Conservation (phyloP, 2,329 filamentous ascomycete species). For the Fusarium euwallaceae region DNA sequence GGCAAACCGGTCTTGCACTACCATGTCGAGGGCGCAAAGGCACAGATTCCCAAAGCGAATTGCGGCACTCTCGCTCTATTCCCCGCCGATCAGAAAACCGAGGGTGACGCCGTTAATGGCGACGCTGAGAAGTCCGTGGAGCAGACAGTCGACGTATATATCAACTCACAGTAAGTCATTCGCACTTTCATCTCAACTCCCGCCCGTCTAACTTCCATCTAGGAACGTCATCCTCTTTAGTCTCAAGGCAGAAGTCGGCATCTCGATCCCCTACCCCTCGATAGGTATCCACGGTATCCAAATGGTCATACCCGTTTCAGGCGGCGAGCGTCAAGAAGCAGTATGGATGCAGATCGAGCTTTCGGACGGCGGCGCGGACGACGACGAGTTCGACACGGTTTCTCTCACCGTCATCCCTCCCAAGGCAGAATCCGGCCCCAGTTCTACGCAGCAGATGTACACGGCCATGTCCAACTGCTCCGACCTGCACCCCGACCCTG, state of each 20-base stretch:
- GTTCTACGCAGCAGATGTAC: constrained; percentile 64
- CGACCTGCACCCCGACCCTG: constrained; percentile 80
- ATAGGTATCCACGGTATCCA: constrained; percentile 83
- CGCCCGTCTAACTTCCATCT: constrained; percentile 7
- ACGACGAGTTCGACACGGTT: constrained; percentile 75
- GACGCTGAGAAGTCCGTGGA: constrained; percentile 57
- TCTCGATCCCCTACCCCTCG: constrained; percentile 79
- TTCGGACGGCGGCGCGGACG: constrained; percentile 67
- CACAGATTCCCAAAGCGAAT: constrained; percentile 69
- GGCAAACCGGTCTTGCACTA: constrained; percentile 79
- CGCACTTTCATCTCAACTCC: neutral
- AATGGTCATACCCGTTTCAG: constrained; percentile 60
- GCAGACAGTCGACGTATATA: constrained; percentile 68
- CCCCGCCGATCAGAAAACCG: constrained; percentile 53
- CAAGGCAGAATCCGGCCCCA: constrained; percentile 38
- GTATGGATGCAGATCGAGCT: constrained; percentile 79
- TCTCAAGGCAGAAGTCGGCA: constrained; percentile 66
- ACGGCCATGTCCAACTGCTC: constrained; percentile 80
- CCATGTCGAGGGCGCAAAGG: constrained; percentile 68
- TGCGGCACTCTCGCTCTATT: constrained; percentile 68
- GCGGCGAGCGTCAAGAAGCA: constrained; percentile 57
- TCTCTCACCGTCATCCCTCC: constrained; percentile 76
- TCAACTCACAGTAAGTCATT: constrained; percentile 67
- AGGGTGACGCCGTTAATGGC: constrained; percentile 40
- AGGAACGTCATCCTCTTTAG: constrained; percentile 74